Conservation (phyloP, 1,284 basidiomycete species). For the Anthracocystis panici-leucophaei region DNA sequence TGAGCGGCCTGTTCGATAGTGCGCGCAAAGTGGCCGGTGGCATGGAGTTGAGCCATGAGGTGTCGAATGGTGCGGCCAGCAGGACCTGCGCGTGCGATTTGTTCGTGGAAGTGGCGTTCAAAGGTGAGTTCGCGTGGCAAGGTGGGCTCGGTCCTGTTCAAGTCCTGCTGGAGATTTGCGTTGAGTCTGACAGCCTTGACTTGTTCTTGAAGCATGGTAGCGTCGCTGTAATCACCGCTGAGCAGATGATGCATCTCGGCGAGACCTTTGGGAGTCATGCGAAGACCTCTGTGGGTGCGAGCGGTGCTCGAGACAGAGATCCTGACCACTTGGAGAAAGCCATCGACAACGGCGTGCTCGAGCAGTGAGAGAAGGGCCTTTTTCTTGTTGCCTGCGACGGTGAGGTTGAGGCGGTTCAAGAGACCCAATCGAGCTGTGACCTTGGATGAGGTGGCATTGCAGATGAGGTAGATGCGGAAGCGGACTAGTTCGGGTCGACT, state of each 20-base stretch:
- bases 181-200: slow-evolving; percentile 20
- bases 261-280: slow-evolving; percentile 38
- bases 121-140: slow-evolving; percentile 46
- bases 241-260: slow-evolving; percentile 40
- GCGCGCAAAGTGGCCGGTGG: slow-evolving; percentile 26
- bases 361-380: slow-evolving; percentile 27
- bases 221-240: slow-evolving; percentile 20
- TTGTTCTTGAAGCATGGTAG: slow-evolving; percentile 26
- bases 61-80: slow-evolving; percentile 31
- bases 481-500: slow-evolving; percentile 55
- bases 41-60: slow-evolving; percentile 32
- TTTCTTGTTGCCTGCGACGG: background rate
- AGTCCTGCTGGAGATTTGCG: slow-evolving; percentile 25
- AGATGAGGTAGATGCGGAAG: slow-evolving; percentile 42
- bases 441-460: slow-evolving; percentile 31
- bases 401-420: slow-evolving; percentile 27
- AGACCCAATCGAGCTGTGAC: slow-evolving; percentile 29
- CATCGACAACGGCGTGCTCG: slow-evolving; percentile 38
- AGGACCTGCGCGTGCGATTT: slow-evolving; percentile 34
- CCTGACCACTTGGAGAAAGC: slow-evolving; percentile 45
- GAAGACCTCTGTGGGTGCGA: slow-evolving; percentile 24
- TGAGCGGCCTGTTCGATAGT: slow-evolving; percentile 22
- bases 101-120: slow-evolving; percentile 39
- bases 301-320: slow-evolving; percentile 17
- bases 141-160: slow-evolving; percentile 17